These are phyloP conservation scores for Candida smagusa DNA, from an alignment of 1,139 yeast genomes.

Conservation along the genomic window DNA sequence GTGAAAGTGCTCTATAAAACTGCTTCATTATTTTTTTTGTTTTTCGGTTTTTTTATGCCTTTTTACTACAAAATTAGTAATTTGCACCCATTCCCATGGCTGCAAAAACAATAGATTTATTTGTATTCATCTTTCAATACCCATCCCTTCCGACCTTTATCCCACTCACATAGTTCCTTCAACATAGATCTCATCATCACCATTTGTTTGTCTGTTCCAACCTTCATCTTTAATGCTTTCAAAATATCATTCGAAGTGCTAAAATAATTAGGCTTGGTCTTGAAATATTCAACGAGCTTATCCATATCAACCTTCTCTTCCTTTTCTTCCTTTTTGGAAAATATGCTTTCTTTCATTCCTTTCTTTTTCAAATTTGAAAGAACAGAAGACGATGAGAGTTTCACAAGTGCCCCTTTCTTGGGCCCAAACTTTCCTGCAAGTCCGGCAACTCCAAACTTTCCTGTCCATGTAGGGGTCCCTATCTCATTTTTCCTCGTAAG, in stretches of 20 bases:
- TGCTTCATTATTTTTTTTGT: no score
- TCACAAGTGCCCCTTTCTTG: slow-evolving; percentile 10
- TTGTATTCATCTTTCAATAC: slow-evolving; percentile 52
- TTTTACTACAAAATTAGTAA: no score
- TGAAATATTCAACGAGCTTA: slow-evolving; percentile 34
- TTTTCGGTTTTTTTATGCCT: no score
- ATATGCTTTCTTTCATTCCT: slow-evolving; percentile 16
- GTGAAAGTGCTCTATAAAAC: slow-evolving; percentile 1
- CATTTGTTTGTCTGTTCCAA: slow-evolving; percentile 55
- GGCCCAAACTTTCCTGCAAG: slow-evolving; percentile 58
- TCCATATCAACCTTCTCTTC: slow-evolving; percentile 28
- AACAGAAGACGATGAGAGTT: slow-evolving; percentile 27
- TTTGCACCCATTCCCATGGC: no score
- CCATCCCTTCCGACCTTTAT: slow-evolving; percentile 59
- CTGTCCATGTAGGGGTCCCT: slow-evolving; percentile 97
- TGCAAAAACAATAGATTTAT: no score
- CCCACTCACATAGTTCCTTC: slow-evolving; percentile 69
- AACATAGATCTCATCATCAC: slow-evolving; percentile 66
- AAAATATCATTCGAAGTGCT: slow-evolving; percentile 61
- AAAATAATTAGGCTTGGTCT: slow-evolving; percentile 33
- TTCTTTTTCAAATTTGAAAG: slow-evolving; percentile 29
- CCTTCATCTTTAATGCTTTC: slow-evolving; percentile 40
- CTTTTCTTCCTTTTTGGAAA: slow-evolving; percentile 4
- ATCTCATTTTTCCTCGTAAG: slow-evolving; percentile 60
- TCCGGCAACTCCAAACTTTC: slow-evolving; percentile 86